Base-by-base conservation (phyloP, 805 yeast genomes). In the Sugiyamaella boreocaroliniensis region DNA sequence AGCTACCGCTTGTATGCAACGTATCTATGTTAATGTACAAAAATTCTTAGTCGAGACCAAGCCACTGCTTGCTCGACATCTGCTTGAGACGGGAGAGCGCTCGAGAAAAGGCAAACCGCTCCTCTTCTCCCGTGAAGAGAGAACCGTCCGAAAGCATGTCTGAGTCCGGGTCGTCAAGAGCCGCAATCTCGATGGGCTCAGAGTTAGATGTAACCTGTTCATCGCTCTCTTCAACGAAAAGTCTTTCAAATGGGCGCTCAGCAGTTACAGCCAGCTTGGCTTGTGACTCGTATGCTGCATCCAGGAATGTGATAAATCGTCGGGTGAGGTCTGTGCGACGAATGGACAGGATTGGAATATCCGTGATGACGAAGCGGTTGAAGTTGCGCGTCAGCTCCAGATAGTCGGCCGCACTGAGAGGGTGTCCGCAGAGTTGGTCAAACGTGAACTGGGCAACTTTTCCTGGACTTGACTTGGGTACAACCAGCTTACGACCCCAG, bases 41-140 rank as follows among this genome's bases (percentile, higher is more conserved):
- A 5, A 16, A 5, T 16, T 15, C 4, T 41, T 9, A 41, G 9
- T 18, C 20, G 16, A 52, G 49, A 19, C 54, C 58, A 14, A 56
- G 63, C 99, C 99, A 92, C 49, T 86, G 95, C 22, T 83, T 83
- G 4, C 96, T 85, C 59, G 95, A 84, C 97, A 92, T 92, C 61
- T 92, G 98, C 43, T 90, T 79, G 59, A 93, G 75, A 66, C 99
- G 81, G 61, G 93, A 84, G 54, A 92, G 74, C 0, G 98, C 97
- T 65, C 99, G 79, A 0, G 97, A 96, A 74, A 92, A 92, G 18
- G 99, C 99, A 72, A 92, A 93, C 67, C 85, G 80, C 71, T 92
- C 99, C 68, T 92, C 99, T 68, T 89, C 98, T 42, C 93, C 78
- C 5, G 86, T 87, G 71, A 93, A 92, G 56, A 67, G 50, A 18